phyloP scores from a whole-genome alignment of 352 stramenopile genomes.

The Phytophthora constricta region DNA sequence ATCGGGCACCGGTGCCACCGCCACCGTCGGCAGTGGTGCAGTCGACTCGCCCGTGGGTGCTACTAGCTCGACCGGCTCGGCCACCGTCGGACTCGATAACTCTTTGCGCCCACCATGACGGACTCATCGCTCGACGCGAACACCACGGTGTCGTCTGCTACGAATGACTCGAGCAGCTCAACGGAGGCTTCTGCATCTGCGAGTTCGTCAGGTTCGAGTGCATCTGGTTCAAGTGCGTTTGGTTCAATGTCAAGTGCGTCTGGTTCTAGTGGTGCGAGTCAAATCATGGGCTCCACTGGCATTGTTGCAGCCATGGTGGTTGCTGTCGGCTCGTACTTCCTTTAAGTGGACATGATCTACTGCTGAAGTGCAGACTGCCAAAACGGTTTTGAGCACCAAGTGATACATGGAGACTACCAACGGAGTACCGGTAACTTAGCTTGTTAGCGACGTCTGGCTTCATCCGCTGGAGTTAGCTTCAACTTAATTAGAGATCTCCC shows the following conservation, averaged over 20 bases:
- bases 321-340: constrained; percentile 36
- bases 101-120: constrained; percentile 15
- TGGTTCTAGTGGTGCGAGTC: constrained; percentile 29
- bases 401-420: too few species aligned
- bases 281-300: constrained; percentile 28
- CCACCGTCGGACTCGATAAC: not conserved
- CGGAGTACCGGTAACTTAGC: too few species aligned
- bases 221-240: too few species aligned
- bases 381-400: too few species aligned
- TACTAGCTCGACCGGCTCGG: constrained; percentile 11
- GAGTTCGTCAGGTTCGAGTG: too few species aligned
- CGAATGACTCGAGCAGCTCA: constrained; percentile 13
- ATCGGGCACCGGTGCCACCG: constrained; percentile 14
- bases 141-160: not conserved
- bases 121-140: constrained; percentile 19
- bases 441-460: too few species aligned
- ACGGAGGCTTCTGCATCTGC: constrained; percentile 11
- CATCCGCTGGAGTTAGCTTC: too few species aligned
- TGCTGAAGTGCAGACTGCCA: too few species aligned
- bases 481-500: too few species aligned
- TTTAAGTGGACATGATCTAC: constrained; percentile 16
- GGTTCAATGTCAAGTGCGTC: too few species aligned
- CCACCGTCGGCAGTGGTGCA: constrained; percentile 10
- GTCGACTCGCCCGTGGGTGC: constrained; percentile 22
- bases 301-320: constrained; percentile 21